These are phyloP conservation scores for Penicillium brevicompactum DNA, from an alignment of 2,329 filamentous ascomycete genomes.

Conservation along the genomic window DNA sequence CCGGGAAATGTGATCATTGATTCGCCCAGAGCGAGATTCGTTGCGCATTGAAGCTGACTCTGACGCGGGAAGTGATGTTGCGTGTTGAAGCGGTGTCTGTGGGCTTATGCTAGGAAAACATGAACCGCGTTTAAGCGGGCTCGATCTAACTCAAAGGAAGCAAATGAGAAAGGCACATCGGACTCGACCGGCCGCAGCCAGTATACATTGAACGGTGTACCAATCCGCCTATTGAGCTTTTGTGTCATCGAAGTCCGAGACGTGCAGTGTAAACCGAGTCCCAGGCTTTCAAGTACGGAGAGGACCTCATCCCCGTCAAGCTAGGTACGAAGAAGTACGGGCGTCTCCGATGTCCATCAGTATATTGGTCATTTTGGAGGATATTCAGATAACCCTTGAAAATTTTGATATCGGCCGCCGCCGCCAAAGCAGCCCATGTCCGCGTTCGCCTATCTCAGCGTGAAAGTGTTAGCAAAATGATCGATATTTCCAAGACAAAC, in stretches of 20 bases:
- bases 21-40: neutral
- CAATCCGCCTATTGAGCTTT: neutral
- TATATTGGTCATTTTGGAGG: neutral
- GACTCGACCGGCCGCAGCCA: neutral
- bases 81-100: neutral
- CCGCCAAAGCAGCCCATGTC: neutral
- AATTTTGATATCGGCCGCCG: too few relatives aligned
- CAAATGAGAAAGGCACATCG: neutral
- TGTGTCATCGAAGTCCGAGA: neutral
- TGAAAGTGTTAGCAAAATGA: neutral
- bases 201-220: neutral
- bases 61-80: neutral
- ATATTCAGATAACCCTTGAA: neutral
- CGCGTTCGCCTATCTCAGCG: neutral
- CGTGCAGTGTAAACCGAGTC: neutral
- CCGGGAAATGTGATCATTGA: neutral
- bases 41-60: neutral
- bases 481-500: neutral
- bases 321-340: neutral
- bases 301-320: neutral
- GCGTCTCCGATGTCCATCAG: conserved; percentile 1
- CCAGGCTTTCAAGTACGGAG: conserved; percentile 5
- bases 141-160: neutral
- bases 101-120: neutral
- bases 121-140: neutral